Evolutionary conservation across 2,329 filamentous ascomycete species (phyloP).

Genomic region (Claviceps citrina): DNA sequence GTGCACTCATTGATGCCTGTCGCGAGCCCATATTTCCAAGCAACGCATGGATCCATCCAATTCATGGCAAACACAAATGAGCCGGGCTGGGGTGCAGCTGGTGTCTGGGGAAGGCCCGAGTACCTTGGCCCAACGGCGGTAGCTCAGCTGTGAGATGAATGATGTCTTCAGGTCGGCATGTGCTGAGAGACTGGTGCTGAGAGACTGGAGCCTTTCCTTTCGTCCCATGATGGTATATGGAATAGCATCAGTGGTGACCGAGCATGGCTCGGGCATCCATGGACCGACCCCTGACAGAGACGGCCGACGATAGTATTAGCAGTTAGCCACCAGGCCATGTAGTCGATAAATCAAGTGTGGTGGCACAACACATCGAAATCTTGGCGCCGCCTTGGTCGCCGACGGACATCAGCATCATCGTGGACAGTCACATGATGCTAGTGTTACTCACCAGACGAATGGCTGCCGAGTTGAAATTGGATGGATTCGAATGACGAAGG

Average conservation of each 20-base stretch:
- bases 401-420: constrained; percentile 1
- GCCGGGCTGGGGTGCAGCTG: constrained; percentile 3
- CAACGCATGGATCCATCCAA: neutral
- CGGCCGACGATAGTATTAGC: neutral
- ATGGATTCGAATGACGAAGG: no score
- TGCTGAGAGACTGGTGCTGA: neutral
- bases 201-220: no score
- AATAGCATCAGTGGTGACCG: neutral
- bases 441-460: neutral
- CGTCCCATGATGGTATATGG: neutral
- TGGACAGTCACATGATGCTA: constrained; percentile 4
- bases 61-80: neutral
- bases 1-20: neutral
- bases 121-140: neutral
- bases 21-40: neutral
- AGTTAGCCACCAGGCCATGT: constrained; percentile 1
- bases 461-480: neutral
- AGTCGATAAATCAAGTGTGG: constrained; percentile 1
- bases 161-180: neutral
- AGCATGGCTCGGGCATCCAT: neutral
- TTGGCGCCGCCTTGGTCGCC: constrained; percentile 2
- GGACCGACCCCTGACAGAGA: neutral
- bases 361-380: constrained; percentile 2
- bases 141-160: neutral
- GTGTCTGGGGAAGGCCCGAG: neutral